Conservation (phyloP, 208 protist genomes). For the Perkinsela sp. region DNA sequence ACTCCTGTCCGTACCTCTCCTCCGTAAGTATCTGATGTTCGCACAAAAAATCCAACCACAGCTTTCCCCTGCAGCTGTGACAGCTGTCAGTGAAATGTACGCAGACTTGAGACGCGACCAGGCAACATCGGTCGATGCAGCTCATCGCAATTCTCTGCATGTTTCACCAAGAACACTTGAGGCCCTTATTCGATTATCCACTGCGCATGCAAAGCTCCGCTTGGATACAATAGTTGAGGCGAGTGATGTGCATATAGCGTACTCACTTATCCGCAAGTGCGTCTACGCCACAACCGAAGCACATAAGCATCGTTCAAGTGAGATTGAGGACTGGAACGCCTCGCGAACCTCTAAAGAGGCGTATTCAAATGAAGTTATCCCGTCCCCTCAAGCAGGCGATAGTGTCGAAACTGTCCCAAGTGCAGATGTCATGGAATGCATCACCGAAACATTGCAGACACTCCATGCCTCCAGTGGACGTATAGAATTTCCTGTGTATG, state of each 20-base stretch:
- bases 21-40: slow-evolving; percentile 82
- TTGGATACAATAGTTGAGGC: slow-evolving; percentile 44
- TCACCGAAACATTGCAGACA: background rate
- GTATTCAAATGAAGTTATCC: background rate
- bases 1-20: slow-evolving; percentile 75
- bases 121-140: slow-evolving; percentile 20
- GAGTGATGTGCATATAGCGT: slow-evolving; percentile 50
- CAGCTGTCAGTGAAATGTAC: slow-evolving; percentile 56
- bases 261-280: slow-evolving; percentile 32
- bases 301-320: slow-evolving; percentile 15
- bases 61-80: slow-evolving; percentile 45
- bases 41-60: slow-evolving; percentile 42
- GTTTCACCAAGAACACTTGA: slow-evolving; percentile 85
- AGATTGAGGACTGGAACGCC: background rate
- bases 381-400: background rate
- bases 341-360: background rate
- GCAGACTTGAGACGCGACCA: slow-evolving; percentile 58
- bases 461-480: background rate
- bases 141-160: slow-evolving; percentile 23
- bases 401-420: background rate
- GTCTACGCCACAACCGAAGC: slow-evolving; percentile 43
- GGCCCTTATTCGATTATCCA: slow-evolving; percentile 80
- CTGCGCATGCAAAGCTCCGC: slow-evolving; percentile 72
- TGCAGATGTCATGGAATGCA: background rate
- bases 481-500: background rate